Evolutionary conservation across 345 rosid genomes (phyloP), one percentile per base, ranked within the genome.

Genomic region (Clarkia xantiana): DNA sequence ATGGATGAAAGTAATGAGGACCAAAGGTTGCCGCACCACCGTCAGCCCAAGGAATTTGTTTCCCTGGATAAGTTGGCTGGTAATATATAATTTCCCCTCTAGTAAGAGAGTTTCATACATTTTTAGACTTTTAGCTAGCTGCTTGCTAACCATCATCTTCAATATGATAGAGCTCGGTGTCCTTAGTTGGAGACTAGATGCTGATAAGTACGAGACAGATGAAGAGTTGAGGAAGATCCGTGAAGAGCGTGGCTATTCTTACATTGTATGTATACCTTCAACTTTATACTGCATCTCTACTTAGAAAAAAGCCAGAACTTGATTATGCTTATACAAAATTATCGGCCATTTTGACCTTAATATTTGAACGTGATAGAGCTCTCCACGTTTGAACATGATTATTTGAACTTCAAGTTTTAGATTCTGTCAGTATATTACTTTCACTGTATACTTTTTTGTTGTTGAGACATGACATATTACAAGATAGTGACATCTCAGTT

Each of bases 21-120:
- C 52, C 97, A 90, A 74, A 77, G 93, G 54, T 80, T 86, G 53
- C 89, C 93, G 17, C 98, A 86, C 75, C 94, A 81, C 63, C 79
- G 72, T 56, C 76, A 90, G 15, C 96, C 96, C 15, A 71, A 76
- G 46, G 89, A 90, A 67, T 86, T 67, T 72, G 62, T 90, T 22
- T 81, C 93, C 18, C 52, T 86, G 57, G 82, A 86, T 45, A 56
- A 89, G 60, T 88, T 89, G 68, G 71, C 84, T 18, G 77, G 95
- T 77, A 22, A 25, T 51, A 36, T 51, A 41, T 14, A 36, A 12
- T 40, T 43, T 49, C 1, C 16, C 15, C 36, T 10, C 42, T 6
- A 14, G 16, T 12, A 42, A 49, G 34, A 18, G 34, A 39, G 11
- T 0, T 11, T 1, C 14, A 10, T 18, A 12, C n/a, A 12, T 40